A percentile compares a stretch with the other conserved stretches of the same genome.
Evolutionary conservation across 2,329 filamentous ascomycete species (phyloP).

Genomic region (Pseudocercospora crystallina): DNA sequence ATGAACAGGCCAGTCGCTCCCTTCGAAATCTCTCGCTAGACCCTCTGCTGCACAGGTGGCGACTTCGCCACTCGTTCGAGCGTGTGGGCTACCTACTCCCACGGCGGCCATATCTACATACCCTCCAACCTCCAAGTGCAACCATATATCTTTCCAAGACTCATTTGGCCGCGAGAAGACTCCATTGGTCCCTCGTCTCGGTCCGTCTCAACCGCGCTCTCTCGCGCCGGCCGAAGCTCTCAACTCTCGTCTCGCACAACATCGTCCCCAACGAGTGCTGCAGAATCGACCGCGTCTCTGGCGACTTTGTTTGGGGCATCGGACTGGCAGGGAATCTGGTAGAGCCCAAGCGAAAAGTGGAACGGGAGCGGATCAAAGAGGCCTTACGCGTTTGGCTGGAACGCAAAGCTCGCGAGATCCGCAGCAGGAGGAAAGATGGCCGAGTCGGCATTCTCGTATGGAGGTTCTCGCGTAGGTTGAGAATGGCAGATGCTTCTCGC

Average conservation of each 20-base stretch:
- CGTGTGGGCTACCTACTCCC: constrained; percentile 58
- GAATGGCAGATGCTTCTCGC: constrained; percentile 35
- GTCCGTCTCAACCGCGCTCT: constrained; percentile 66
- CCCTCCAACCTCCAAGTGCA: constrained; percentile 61
- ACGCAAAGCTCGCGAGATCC: constrained; percentile 38
- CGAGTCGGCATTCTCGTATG: constrained; percentile 43
- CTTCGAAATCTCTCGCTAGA: constrained; percentile 63
- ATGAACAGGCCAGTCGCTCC: constrained; percentile 57
- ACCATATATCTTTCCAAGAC: constrained; percentile 68
- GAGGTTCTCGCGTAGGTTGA: constrained; percentile 43
- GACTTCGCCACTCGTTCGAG: constrained; percentile 58
- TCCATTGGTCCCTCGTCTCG: constrained; percentile 63
- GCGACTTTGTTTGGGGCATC: constrained; percentile 36
- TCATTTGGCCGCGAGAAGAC: constrained; percentile 62
- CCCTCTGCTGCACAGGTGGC: constrained; percentile 64
- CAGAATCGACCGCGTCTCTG: constrained; percentile 33
- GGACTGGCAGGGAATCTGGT: constrained; percentile 61
- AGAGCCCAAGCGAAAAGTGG: constrained; percentile 62
- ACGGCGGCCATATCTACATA: constrained; percentile 58
- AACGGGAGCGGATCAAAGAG: constrained; percentile 68
- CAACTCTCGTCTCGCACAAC: constrained; percentile 61
- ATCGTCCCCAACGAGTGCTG: constrained; percentile 66
- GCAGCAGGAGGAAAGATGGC: constrained; percentile 36
- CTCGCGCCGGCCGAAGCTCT: constrained; percentile 58
- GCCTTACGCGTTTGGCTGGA: constrained; percentile 64